A percentile compares a stretch with the other conserved stretches of the same genome.
Conservation (phyloP, 1,139 yeast species). For the Kurtzmaniella natalensis region DNA sequence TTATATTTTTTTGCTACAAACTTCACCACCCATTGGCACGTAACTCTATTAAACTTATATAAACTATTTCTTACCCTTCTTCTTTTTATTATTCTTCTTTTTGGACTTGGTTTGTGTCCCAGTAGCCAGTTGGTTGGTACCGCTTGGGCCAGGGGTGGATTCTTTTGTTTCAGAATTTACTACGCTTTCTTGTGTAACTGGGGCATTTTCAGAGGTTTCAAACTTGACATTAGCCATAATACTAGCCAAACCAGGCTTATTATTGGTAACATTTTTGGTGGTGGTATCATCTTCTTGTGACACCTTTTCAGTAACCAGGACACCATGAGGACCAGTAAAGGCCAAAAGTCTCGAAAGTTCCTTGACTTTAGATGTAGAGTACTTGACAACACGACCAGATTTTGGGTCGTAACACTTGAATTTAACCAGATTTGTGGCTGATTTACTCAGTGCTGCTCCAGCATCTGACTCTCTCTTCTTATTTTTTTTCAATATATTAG, state of each 20-base stretch:
- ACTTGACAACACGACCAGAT: conserved; percentile 63
- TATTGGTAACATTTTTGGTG: conserved; percentile 9
- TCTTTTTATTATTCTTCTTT: conserved; percentile 22
- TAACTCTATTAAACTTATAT: too few species aligned
- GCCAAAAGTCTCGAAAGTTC: conserved; percentile 76
- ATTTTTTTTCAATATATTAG: conserved; percentile 24
- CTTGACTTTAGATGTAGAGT: conserved; percentile 60
- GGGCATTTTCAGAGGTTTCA: conserved; percentile 17
- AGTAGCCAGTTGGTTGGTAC: conserved; percentile 4
- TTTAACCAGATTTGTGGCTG: conserved; percentile 32
- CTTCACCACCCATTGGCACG: too few species aligned
- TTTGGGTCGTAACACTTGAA: conserved; percentile 72
- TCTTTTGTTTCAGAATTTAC: conserved; percentile 10
- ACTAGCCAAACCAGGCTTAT: conserved; percentile 35
- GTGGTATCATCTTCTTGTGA: conserved; percentile 5
- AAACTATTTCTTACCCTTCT: conserved; percentile 20
- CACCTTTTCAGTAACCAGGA: conserved; percentile 31
- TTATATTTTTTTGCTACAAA: not conserved
- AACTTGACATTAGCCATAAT: conserved; percentile 39
- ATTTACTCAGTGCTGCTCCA: conserved; percentile 13
- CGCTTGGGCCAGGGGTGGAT: conserved; percentile 6
- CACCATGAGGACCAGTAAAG: conserved; percentile 84
- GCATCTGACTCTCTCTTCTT: conserved; percentile 19
- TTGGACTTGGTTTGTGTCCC: conserved; percentile 11
- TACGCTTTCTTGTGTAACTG: conserved; percentile 5